A percentile compares a stretch with the other conserved stretches of the same genome.
phyloP scores from a whole-genome alignment of 192 early-diverging fungal genomes.

The Thoreauomyces humboldtii region DNA sequence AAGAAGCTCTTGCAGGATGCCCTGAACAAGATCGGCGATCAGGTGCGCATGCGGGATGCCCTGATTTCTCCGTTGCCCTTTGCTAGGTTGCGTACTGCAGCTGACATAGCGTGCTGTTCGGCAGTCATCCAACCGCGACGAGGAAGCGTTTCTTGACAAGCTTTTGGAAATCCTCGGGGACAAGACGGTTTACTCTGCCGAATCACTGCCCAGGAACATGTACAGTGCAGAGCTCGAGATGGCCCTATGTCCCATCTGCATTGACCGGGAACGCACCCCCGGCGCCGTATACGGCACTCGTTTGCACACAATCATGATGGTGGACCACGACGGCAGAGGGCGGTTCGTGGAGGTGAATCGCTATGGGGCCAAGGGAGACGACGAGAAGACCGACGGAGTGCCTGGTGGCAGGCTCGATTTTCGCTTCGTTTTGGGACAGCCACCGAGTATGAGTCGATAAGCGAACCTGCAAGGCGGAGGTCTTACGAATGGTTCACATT shows the following conservation, averaged over 20 bases:
- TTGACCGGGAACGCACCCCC: slow-evolving; percentile 22
- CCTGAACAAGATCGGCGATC: neutral
- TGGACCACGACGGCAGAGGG: slow-evolving; percentile 14
- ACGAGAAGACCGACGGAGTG: too few relatives aligned
- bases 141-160: neutral
- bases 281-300: slow-evolving; percentile 35
- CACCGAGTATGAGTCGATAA: too few relatives aligned
- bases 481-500: too few relatives aligned
- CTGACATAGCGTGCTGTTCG: too few relatives aligned
- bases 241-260: slow-evolving; percentile 36
- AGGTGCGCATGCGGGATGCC: too few relatives aligned
- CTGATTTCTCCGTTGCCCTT: too few relatives aligned
- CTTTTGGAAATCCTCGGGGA: slow-evolving; percentile 12
- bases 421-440: neutral
- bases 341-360: slow-evolving; percentile 25
- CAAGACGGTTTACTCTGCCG: slow-evolving; percentile 5
- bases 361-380: neutral
- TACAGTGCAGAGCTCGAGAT: slow-evolving; percentile 21
- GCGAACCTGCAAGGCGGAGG: too few relatives aligned
- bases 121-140: too few relatives aligned
- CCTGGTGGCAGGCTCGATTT: slow-evolving; percentile 4
- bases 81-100: too few relatives aligned
- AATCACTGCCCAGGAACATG: slow-evolving; percentile 17
- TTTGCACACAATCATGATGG: slow-evolving; percentile 39
- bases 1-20: slow-evolving; percentile 16